Conservation (phyloP, 2,329 filamentous ascomycete genomes). For the Zarea fungicola region DNA sequence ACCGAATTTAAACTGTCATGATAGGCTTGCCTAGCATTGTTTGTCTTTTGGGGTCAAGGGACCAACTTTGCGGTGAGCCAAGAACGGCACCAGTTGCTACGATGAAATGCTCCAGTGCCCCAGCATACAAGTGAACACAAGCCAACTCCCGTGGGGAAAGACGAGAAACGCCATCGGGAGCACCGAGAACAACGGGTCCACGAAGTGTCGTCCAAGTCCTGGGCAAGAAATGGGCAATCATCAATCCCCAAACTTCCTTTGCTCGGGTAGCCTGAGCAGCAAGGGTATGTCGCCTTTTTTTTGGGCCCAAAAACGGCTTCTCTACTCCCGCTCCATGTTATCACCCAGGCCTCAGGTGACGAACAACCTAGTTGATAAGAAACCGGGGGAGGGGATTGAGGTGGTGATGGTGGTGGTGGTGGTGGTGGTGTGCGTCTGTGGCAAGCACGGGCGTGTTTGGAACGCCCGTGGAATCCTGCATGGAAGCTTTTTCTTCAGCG, state of each 20-base stretch:
- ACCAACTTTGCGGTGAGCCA: neutral
- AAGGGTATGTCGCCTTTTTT: neutral
- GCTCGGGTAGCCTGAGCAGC: neutral
- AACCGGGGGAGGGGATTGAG: too few species aligned
- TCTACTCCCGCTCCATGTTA: slow-evolving; percentile 4
- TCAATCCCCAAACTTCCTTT: neutral
- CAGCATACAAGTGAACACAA: neutral
- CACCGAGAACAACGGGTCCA: neutral
- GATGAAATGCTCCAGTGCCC: neutral
- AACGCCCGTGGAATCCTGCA: slow-evolving; percentile 6
- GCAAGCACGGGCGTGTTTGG: too few species aligned
- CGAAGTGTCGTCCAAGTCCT: neutral
- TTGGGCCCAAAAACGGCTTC: slow-evolving; percentile 2
- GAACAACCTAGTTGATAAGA: neutral
- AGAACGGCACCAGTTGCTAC: neutral
- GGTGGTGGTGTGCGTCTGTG: neutral
- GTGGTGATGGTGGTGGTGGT: too few species aligned
- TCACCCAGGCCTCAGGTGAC: slow-evolving; percentile 10
- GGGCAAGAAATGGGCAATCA: neutral
- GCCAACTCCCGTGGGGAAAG: slow-evolving; percentile 1
- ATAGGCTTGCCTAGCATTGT: neutral
- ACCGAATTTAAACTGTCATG: neutral
- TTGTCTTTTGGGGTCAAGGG: neutral
- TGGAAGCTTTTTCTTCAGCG: slow-evolving; percentile 11
- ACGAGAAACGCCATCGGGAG: slow-evolving; percentile 4